Percentiles rank a stretch among this genome's conserved stretches.
Evolutionary conservation across 106 monocot species (phyloP).

Genomic region (Ottelia alismoides): DNA sequence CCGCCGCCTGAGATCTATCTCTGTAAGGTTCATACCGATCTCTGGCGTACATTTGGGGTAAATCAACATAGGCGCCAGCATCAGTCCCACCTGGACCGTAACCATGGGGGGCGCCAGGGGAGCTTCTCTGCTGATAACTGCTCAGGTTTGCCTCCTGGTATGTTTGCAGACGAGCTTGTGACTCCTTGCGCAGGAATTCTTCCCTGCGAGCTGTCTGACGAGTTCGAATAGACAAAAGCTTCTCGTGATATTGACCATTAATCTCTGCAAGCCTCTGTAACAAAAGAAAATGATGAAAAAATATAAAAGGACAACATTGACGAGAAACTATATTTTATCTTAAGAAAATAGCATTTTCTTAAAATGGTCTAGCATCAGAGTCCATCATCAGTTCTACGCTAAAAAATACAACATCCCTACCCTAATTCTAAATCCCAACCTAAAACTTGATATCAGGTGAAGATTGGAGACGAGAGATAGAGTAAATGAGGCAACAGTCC

Average conservation of each 20-base stretch:
- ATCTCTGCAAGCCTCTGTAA: constrained; percentile 74
- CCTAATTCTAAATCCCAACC: too few relatives aligned
- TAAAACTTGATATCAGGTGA: too few relatives aligned
- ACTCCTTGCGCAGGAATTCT: constrained; percentile 60
- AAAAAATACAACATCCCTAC: too few relatives aligned
- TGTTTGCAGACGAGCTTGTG: constrained; percentile 42
- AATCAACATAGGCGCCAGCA: constrained; percentile 15
- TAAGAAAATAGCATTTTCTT: too few relatives aligned
- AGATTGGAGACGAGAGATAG: too few relatives aligned
- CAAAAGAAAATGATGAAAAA: neutral
- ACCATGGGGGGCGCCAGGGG: constrained; percentile 25
- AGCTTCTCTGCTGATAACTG: constrained; percentile 20
- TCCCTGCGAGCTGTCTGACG: constrained; percentile 56
- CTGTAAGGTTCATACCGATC: constrained; percentile 39
- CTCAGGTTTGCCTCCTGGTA: constrained; percentile 52
- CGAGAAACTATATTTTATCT: too few relatives aligned
- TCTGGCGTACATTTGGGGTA: constrained; percentile 22
- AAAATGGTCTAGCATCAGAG: too few relatives aligned
- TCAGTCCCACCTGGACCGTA: constrained; percentile 14
- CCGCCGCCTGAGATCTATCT: constrained; percentile 13
- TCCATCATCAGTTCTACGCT: too few relatives aligned
- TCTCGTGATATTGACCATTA: constrained; percentile 66
- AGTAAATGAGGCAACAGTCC: too few relatives aligned
- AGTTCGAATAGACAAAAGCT: constrained; percentile 38
- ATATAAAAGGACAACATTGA: too few relatives aligned